Conservation (phyloP, 2,329 filamentous ascomycete species). For the Dactylellina drechsleri region DNA sequence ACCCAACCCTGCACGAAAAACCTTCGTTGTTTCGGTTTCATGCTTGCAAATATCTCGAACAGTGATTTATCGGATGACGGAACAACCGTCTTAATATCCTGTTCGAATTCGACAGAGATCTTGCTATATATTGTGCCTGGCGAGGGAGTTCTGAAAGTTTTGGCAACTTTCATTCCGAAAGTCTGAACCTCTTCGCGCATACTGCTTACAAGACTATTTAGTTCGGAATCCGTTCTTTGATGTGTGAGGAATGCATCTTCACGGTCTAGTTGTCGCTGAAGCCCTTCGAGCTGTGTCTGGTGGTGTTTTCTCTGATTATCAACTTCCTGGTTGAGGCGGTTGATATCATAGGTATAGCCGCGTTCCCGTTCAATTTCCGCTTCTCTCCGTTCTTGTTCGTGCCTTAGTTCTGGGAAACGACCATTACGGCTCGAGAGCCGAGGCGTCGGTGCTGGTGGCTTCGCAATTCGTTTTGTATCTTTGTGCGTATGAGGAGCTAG, state of each 20-base stretch:
- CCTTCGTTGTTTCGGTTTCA: slow-evolving; percentile 1
- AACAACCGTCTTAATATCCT: slow-evolving; percentile 12
- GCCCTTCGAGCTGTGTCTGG: neutral
- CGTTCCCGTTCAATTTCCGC: neutral
- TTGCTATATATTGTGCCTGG: neutral
- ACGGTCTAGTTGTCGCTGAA: neutral
- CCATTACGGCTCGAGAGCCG: neutral
- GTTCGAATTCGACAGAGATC: neutral
- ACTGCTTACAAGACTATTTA: neutral
- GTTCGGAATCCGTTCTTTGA: slow-evolving; percentile 4
- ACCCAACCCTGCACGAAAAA: slow-evolving; percentile 18
- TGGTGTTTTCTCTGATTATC: neutral
- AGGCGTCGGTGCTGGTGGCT: neutral
- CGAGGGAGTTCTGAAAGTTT: slow-evolving; percentile 1
- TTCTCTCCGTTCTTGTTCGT: neutral
- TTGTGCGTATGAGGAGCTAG: too few species aligned
- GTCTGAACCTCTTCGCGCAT: slow-evolving; percentile 3
- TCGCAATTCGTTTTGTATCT: neutral
- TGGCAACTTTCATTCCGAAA: neutral
- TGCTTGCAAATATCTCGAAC: slow-evolving; percentile 1
- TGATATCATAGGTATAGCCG: neutral
- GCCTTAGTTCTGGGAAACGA: too few species aligned
- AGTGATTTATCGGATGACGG: neutral
- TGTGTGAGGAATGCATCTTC: neutral
- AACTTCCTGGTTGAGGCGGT: neutral